Percentiles rank a stretch among this genome's conserved stretches.
These are phyloP conservation scores for cucumber (Cucumis sativus) DNA, from an alignment of 306 rosid species.

Conservation along the genomic window DNA sequence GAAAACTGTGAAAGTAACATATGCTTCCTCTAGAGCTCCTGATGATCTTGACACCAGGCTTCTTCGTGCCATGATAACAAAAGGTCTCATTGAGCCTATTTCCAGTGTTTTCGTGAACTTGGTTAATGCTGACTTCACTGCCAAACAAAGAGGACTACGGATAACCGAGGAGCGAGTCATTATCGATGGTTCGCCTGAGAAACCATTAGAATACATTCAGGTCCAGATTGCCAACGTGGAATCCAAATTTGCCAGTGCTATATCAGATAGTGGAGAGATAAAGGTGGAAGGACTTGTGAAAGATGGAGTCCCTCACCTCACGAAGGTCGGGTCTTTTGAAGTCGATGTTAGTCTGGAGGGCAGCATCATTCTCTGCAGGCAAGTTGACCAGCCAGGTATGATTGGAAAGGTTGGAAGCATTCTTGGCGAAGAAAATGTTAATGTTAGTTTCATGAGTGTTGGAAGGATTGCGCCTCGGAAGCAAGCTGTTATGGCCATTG, in stretches of 20 bases:
- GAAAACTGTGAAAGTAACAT: constrained; percentile 75
- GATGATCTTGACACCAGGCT: constrained; percentile 96
- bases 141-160: constrained; percentile 87
- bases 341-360: constrained; percentile 97
- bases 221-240: constrained; percentile 95
- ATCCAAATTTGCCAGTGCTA: constrained; percentile 82
- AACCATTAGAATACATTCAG: constrained; percentile 65
- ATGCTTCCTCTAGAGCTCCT: constrained; percentile 81
- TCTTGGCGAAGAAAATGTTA: constrained; percentile 83
- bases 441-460: constrained; percentile 96
- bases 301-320: constrained; percentile 84
- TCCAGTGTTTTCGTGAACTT: constrained; percentile 77
- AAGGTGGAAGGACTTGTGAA: constrained; percentile 82
- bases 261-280: constrained; percentile 79
- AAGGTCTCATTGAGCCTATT: constrained; percentile 96
- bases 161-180: constrained; percentile 66
- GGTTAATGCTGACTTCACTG: constrained; percentile 96
- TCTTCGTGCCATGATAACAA: constrained; percentile 95
- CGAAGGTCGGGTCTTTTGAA: constrained; percentile 91
- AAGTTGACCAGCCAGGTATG: constrained; percentile 98
- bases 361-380: constrained; percentile 80
- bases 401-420: constrained; percentile 81
- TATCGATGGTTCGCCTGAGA: constrained; percentile 88
- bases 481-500: constrained; percentile 99
- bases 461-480: constrained; percentile 97